These are phyloP conservation scores for Patellifolia procumbens DNA, from an alignment of 179 eudicot species.

Conservation along the genomic window DNA sequence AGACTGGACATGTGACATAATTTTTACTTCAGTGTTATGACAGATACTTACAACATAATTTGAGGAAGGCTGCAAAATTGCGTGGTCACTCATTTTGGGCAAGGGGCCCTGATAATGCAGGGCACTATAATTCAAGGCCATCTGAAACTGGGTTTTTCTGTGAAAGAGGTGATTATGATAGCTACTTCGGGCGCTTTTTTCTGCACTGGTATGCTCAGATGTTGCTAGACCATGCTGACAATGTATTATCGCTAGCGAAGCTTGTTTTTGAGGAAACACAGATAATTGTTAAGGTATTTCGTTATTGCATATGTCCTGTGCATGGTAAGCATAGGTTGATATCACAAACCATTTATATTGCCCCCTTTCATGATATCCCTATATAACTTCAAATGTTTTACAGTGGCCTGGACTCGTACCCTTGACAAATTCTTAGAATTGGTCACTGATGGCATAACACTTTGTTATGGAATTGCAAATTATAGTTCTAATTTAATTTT, in stretches of 20 bases:
- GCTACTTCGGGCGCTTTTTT: conserved; percentile 75
- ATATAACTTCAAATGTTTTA: background rate
- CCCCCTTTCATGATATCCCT: background rate
- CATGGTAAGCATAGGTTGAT: background rate
- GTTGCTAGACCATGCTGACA: conserved; percentile 59
- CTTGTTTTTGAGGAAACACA: conserved; percentile 64
- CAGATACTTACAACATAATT: conserved; percentile 58
- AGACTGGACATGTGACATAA: conserved; percentile 7
- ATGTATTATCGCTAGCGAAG: conserved; percentile 55
- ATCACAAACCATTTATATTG: background rate
- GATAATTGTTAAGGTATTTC: conserved; percentile 59
- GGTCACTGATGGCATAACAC: background rate
- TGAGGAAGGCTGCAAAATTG: conserved; percentile 56
- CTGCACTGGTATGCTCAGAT: conserved; percentile 63
- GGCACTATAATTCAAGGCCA: conserved; percentile 61
- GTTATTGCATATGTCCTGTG: background rate
- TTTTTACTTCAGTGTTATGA: conserved; percentile 59
- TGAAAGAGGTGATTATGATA: conserved; percentile 68
- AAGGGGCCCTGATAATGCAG: conserved; percentile 70
- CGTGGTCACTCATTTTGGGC: conserved; percentile 73
- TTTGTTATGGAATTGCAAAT: background rate
- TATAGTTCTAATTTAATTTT: background rate
- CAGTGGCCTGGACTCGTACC: background rate
- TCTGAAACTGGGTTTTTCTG: conserved; percentile 68
- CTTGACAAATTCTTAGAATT: background rate